phyloP scores from a whole-genome alignment of 805 yeast species.

The Lachancea mirantina region DNA sequence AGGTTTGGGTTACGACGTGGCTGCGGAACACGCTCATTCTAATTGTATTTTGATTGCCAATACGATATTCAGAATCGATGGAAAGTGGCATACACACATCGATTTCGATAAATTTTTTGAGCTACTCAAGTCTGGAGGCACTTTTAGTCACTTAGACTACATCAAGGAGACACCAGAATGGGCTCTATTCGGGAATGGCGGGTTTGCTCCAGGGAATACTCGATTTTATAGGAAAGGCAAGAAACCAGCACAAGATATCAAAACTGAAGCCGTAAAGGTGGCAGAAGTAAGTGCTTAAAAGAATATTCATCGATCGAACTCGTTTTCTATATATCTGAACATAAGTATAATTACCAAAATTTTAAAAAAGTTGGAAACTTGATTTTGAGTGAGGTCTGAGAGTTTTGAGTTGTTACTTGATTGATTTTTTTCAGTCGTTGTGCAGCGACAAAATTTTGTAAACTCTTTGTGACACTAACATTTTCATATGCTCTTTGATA shows the following conservation, averaged over 20 bases:
- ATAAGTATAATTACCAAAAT: no score
- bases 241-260: not conserved
- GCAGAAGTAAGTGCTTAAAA: no score
- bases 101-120: constrained; percentile 72
- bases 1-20: constrained; percentile 70
- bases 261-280: not conserved
- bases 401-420: not conserved
- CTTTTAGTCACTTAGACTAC: constrained; percentile 75
- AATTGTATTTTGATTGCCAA: constrained; percentile 86
- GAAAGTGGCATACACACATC: constrained; percentile 83
- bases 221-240: constrained; percentile 57
- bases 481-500: constrained; percentile 33
- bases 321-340: no score
- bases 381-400: not conserved
- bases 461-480: constrained; percentile 21
- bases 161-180: constrained; percentile 75
- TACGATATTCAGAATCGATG: constrained; percentile 58
- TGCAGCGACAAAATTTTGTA: not conserved
- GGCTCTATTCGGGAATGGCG: constrained; percentile 91
- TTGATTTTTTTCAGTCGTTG: no score
- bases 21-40: constrained; percentile 94
- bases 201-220: constrained; percentile 83
- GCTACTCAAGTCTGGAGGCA: constrained; percentile 53
- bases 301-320: no score
- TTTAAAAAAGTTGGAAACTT: no score